A percentile compares a stretch with the other conserved stretches of the same genome.
phyloP scores from a whole-genome alignment of 345 rosid species.

The Linum trigynum region DNA sequence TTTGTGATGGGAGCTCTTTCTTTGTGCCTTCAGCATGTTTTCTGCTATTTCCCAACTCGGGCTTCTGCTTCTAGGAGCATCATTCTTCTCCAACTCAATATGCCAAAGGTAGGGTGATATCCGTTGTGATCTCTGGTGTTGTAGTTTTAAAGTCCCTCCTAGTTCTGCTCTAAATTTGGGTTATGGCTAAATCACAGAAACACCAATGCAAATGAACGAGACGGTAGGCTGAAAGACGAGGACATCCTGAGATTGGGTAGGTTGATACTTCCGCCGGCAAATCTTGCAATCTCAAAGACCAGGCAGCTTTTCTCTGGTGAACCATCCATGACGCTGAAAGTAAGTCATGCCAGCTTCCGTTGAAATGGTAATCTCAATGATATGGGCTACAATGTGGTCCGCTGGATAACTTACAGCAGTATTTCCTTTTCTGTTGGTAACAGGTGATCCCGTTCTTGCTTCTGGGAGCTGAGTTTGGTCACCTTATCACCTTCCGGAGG shows the following conservation, averaged over 20 bases:
- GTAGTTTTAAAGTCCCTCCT: background rate
- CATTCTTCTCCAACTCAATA: constrained; percentile 74
- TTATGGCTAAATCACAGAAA: constrained; percentile 29
- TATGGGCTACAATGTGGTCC: constrained; percentile 5
- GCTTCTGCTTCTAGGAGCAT: constrained; percentile 60
- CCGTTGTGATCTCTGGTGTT: background rate
- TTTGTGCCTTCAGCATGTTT: constrained; percentile 48
- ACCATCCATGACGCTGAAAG: constrained; percentile 88
- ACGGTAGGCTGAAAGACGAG: constrained; percentile 56
- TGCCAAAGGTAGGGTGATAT: constrained; percentile 42
- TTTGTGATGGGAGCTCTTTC: constrained; percentile 10
- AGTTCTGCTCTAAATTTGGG: background rate
- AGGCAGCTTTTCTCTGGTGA: constrained; percentile 87
- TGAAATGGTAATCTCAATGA: background rate
- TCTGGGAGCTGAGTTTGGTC: constrained; percentile 86
- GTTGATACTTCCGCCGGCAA: constrained; percentile 61
- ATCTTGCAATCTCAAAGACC: constrained; percentile 57
- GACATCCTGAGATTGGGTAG: constrained; percentile 53
- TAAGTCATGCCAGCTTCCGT: constrained; percentile 17
- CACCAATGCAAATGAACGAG: constrained; percentile 29
- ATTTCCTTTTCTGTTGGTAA: constrained; percentile 12
- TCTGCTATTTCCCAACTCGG: constrained; percentile 65
- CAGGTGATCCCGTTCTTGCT: constrained; percentile 79
- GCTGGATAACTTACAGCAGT: background rate
- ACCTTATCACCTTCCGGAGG: constrained; percentile 68